Base-by-base conservation (phyloP, 176 grass and related monocot species). In the Triticum monococcum region DNA sequence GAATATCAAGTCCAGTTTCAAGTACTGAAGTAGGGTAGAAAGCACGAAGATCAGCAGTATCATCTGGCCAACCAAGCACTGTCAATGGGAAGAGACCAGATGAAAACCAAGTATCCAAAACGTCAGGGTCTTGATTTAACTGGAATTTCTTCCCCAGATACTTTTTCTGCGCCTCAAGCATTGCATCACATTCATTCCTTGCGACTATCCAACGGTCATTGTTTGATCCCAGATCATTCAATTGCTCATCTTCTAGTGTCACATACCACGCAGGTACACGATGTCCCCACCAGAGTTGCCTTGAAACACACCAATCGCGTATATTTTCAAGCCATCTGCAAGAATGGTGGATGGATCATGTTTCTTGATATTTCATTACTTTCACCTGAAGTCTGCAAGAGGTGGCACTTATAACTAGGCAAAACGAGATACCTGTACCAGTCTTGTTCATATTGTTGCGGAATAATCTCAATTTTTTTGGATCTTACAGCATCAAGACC, bases 281-380 rank as follows among this genome's bases (percentile, higher is more conserved):
- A 67, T 97, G 95, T 32, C 95, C 95, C 95, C 95, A 97, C 95
- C 95, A 97, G 46, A 97, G 90, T 64, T 97, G 95, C 63, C 95
- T 91, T 62, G 95, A 97, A 64, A 97, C 68, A 56, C 95, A 97
- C 95, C 95, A 97, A 79, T 97, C 95, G 31, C 86, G 95, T 85
- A 97, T 97, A 68, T 94, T 92, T 57, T 92, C 90, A 41, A 97
- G 86, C 95, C 95, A 97, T 90, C 95, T 97, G 84, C 43, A 77
- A 64, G 54, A 78, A 68, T 77, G 72, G 4, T 38, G 38, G 30
- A 66, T 63, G 31, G 12, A 16, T 64, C 5, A 78, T 48, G 16
- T 79, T 68, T 43, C 20, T 69, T 43, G 48, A 31, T 24, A 79
- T 33, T 37, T 30, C 22, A 57, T 41, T 75, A 28, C 23, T 72